Percentiles rank a stretch among this genome's conserved stretches.
These are phyloP conservation scores for Lactifluus subvellereus DNA, from an alignment of 768 basidiomycete species.

Conservation along the genomic window DNA sequence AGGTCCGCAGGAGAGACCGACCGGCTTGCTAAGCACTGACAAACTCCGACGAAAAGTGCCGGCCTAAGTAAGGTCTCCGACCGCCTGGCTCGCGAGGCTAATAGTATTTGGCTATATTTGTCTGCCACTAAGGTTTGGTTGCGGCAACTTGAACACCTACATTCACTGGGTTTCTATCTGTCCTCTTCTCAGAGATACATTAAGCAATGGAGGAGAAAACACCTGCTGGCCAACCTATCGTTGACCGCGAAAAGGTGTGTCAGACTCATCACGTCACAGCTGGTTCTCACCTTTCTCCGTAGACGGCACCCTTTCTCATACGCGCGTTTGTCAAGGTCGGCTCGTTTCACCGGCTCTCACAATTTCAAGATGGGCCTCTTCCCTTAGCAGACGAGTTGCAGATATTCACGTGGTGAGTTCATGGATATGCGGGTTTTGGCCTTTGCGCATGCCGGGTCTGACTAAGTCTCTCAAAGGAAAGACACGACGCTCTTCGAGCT, in stretches of 20 bases:
- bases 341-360: slow-evolving; percentile 61
- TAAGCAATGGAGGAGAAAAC: slow-evolving; percentile 36
- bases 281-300: neutral
- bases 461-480: slow-evolving; percentile 45
- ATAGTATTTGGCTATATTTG: slow-evolving; percentile 9
- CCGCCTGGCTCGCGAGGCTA: too few species aligned
- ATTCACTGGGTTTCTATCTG: neutral
- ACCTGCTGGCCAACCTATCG: slow-evolving; percentile 41
- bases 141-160: neutral
- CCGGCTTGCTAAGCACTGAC: too few species aligned
- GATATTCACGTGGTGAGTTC: slow-evolving; percentile 66
- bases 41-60: too few species aligned
- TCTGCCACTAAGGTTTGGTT: neutral
- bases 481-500: slow-evolving; percentile 78
- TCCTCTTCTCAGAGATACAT: neutral
- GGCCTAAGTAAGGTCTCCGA: too few species aligned
- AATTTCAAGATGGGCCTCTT: slow-evolving; percentile 73
- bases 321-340: slow-evolving; percentile 80
- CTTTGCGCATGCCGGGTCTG: neutral
- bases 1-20: too few species aligned
- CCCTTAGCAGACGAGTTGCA: slow-evolving; percentile 81
- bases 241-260: slow-evolving; percentile 55
- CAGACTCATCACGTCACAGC: neutral
- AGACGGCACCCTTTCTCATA: slow-evolving; percentile 80
- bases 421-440: neutral